Conservation (phyloP, 2,329 filamentous ascomycete genomes). For the Eurotiales sp. region DNA sequence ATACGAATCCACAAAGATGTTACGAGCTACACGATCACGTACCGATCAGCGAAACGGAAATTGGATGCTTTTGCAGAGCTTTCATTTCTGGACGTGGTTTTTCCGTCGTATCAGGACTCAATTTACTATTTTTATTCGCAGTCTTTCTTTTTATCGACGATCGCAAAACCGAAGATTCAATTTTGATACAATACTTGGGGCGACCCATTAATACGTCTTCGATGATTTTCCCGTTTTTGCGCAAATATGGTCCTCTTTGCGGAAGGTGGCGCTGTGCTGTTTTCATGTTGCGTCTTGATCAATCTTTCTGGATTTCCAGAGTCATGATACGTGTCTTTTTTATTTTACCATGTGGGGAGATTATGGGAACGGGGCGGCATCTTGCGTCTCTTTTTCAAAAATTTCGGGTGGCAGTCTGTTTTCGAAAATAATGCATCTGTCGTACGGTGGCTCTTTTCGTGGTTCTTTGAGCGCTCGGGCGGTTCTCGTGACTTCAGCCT, state of each 20-base stretch:
- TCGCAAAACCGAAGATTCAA: conserved; percentile 15
- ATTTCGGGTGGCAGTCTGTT: conserved; percentile 14
- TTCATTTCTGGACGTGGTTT: background rate
- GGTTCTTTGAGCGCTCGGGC: conserved; percentile 16
- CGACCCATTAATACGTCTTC: conserved; percentile 30
- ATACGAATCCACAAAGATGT: conserved; percentile 28
- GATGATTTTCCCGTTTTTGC: conserved; percentile 12
- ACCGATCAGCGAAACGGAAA: conserved; percentile 14
- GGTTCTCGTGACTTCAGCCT: conserved; percentile 17
- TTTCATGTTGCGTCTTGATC: background rate
- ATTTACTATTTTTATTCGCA: background rate
- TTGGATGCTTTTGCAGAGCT: no score
- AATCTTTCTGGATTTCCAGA: background rate
- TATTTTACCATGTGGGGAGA: background rate
- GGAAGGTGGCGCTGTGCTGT: conserved; percentile 6
- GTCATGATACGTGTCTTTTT: background rate
- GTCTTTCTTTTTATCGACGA: conserved; percentile 1
- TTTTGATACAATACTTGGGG: conserved; percentile 32
- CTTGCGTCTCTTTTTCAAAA: conserved; percentile 6
- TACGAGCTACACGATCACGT: conserved; percentile 31
- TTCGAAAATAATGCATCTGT: conserved; percentile 15
- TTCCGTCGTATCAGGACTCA: background rate
- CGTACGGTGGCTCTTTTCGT: conserved; percentile 15
- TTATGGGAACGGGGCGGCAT: conserved; percentile 9
- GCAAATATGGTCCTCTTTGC: conserved; percentile 1